Percentiles rank a stretch among this genome's conserved stretches.
Conservation (phyloP, 202 grass and related monocot species). For the Alloteropsis angusta region DNA sequence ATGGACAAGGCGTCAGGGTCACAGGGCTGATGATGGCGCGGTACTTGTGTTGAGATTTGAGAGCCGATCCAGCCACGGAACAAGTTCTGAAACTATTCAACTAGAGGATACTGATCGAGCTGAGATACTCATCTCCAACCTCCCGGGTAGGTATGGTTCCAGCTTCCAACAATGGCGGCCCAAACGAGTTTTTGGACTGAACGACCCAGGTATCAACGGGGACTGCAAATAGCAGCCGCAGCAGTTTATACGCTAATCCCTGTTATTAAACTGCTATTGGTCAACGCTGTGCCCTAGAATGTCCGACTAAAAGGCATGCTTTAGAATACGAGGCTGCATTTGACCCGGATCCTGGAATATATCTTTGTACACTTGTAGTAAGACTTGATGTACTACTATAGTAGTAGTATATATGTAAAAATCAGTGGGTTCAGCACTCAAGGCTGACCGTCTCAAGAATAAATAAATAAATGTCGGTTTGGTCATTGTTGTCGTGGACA, state of each 20-base stretch:
- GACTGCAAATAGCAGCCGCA: too few species aligned
- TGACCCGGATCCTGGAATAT: constrained; percentile 14
- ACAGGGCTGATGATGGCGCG: not conserved
- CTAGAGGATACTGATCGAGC: too few species aligned
- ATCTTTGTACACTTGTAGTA: constrained; percentile 7
- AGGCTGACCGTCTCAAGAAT: not conserved
- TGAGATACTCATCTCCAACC: too few species aligned
- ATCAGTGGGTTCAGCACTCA: constrained; percentile 25
- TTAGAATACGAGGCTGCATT: not conserved
- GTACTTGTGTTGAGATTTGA: not conserved
- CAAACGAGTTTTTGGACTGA: too few species aligned
- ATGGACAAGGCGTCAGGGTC: not conserved
- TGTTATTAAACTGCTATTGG: not conserved
- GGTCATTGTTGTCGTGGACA: not conserved
- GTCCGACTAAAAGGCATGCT: constrained; percentile 2
- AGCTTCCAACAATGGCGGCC: too few species aligned
- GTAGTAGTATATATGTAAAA: not conserved
- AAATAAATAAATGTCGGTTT: not conserved
- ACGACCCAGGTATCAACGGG: too few species aligned
- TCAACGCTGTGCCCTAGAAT: constrained; percentile 24
- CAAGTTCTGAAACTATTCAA: too few species aligned
- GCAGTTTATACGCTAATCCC: too few species aligned
- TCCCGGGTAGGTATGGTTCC: too few species aligned
- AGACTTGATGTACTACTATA: not conserved
- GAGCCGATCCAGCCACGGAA: not conserved